Base-by-base conservation (phyloP, 306 rosid species). In the Trichosanthes truncata region DNA sequence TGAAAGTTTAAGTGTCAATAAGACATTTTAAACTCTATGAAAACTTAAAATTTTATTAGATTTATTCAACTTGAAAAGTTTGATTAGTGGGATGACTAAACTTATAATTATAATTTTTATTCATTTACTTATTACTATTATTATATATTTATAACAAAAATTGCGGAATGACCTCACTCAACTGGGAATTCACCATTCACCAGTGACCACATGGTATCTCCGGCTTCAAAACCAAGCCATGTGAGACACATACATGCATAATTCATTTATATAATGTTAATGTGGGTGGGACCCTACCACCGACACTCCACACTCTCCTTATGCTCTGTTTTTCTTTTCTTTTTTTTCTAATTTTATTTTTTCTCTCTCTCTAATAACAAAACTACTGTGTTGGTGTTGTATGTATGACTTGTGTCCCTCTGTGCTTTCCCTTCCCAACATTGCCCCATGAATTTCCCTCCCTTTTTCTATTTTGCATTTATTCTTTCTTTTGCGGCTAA, bases 381-480 rank as follows among this genome's bases (percentile, higher is more conserved):
- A 20, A 20, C 4, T 53, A 53, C 10, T 53, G 60, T 20, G 60
- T 6, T 53, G 33, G 21, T 20, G 18, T 48, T 10, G 51, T 10
- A 1, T 48, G 15, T 15, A 48, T 40, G 45, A 40, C 45, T 40
- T 40, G 45, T 40, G 18, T 46, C 10, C 23, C 51, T 46, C 51
- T 46, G 51, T 46, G 51, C 51, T 46, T 46, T 46, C 62, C 62
- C 21, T 63, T 26, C 4, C 4, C 15, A 17, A 15, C 9, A 33
- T 6, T 62, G 69, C 71, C 66, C 4, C 7, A 23, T 48, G 6
- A 14, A 48, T 49, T 51, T 7, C 66, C 29, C 46, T 76, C 57
- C 71, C 53, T 12, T 4, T 7, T n/a, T 21, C 15, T 62, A 67
- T 83, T 86, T 81, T 83, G 85, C 86, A 35, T 66, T 66, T 65